Base-by-base conservation (phyloP, 1,284 basidiomycete species). In the Paramarasmius palmivorus region DNA sequence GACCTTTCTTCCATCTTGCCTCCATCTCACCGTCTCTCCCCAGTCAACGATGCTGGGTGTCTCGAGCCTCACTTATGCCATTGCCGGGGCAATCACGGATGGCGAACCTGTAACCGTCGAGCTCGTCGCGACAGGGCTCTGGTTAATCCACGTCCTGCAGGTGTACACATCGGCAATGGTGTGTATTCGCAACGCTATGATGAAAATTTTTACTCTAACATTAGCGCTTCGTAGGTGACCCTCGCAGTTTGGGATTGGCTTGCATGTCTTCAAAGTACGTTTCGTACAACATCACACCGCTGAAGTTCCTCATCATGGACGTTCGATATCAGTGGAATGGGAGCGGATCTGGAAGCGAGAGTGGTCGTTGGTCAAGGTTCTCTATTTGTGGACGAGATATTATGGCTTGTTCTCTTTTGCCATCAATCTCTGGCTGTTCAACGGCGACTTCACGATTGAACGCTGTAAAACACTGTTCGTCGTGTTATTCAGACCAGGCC, bases 361-460 rank as follows among this genome's bases (percentile, higher is more conserved):
- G 20, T 57, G 52, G 52, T 54, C 52, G 5, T 4, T 53, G 36
- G 41, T 57, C 47, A 57, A 57, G 29, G 37, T 50, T 38, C 41
- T 57, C 6, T 57, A 57, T 38, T 25, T 57, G 12, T 57, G 55
- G 55, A 57, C 52, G 22, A 46, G 55, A 17, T 57, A 57, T 38
- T 57, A 57, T 40, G 52, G 55, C 7, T 38, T 57, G 12, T 12
- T 57, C 9, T 49, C 34, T 15, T 57, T 57, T 38, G 46, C 38
- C 14, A 14, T 57, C 9, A 57, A 57, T 25, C 41, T 57, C 7
- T 57, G 55, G 55, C 50, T 57, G 10, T 57, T 57, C 46, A 57
- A 57, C 23, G 52, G 34, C 14, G 32, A 54, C 3, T 46, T 57
- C 51, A 50, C 55, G 9, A 32, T 19, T 4, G 34, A 49, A 10